Evolutionary conservation across 1,139 yeast species (phyloP).

Genomic region (Saccharomycopsis phalli): DNA sequence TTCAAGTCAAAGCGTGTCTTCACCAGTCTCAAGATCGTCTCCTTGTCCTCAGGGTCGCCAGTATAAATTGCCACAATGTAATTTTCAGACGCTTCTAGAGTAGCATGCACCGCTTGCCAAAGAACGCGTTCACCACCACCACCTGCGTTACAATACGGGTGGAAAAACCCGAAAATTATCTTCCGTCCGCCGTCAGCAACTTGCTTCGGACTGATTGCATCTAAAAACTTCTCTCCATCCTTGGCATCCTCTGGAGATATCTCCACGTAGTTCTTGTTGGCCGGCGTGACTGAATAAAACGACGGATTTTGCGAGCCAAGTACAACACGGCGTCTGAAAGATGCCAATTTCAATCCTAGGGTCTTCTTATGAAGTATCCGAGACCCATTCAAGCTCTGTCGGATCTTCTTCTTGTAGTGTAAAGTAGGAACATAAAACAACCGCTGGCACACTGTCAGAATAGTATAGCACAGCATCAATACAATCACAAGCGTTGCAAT

Average conservation of each 20-base stretch:
- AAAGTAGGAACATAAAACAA: conserved; percentile 17
- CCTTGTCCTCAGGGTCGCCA: conserved; percentile 46
- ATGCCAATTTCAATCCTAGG: conserved; percentile 28
- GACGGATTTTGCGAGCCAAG: conserved; percentile 42
- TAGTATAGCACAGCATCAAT: too few relatives aligned
- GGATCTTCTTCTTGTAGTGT: conserved; percentile 14
- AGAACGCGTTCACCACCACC: conserved; percentile 98
- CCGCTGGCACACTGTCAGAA: conserved; percentile 17
- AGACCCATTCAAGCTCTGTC: not conserved
- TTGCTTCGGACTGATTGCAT: conserved; percentile 28
- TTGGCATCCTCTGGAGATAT: conserved; percentile 22
- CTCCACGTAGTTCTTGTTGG: conserved; percentile 16
- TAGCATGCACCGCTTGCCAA: conserved; percentile 85
- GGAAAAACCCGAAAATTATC: conserved; percentile 74
- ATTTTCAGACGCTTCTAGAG: conserved; percentile 41
- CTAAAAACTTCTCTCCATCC: conserved; percentile 22
- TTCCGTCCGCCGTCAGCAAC: conserved; percentile 35
- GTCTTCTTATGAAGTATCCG: conserved; percentile 9
- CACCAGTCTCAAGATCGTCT: conserved; percentile 50
- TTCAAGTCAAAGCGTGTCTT: conserved; percentile 54
- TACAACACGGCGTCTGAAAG: conserved; percentile 45
- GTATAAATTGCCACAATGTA: conserved; percentile 74
- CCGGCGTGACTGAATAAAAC: conserved; percentile 28
- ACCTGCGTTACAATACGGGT: conserved; percentile 92
- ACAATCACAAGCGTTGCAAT: not conserved